These are phyloP conservation scores for Vitis cinerea DNA, from an alignment of 164 flowering plant genomes.

Conservation along the genomic window DNA sequence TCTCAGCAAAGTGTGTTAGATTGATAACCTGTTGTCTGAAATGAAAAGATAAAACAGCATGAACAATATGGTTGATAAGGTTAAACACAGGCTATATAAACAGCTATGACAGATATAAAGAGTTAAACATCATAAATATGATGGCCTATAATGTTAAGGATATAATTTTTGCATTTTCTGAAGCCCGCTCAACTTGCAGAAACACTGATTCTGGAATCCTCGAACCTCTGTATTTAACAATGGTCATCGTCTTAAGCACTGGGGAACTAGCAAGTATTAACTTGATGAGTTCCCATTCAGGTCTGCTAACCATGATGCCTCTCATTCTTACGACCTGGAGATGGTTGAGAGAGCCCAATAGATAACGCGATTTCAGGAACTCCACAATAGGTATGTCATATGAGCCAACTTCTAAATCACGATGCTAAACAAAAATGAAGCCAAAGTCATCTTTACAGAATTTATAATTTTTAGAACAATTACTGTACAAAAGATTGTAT, in stretches of 20 bases:
- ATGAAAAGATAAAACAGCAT: too few species aligned
- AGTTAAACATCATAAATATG: too few species aligned
- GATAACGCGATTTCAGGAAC: background rate
- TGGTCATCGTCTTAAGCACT: slow-evolving; percentile 8
- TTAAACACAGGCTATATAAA: too few species aligned
- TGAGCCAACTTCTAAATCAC: too few species aligned
- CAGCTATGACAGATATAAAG: too few species aligned
- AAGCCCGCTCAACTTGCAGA: slow-evolving; percentile 7
- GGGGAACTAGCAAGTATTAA: slow-evolving; percentile 13
- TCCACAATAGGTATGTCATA: slow-evolving; percentile 1
- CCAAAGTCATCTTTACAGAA: too few species aligned
- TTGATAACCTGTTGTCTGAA: too few species aligned
- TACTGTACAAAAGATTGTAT: too few species aligned
- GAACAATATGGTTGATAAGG: too few species aligned
- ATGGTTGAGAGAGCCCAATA: background rate
- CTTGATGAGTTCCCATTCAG: slow-evolving; percentile 7
- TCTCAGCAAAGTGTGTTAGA: too few species aligned
- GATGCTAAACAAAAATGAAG: too few species aligned
- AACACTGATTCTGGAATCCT: slow-evolving; percentile 5
- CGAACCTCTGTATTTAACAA: slow-evolving; percentile 3
- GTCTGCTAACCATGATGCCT: background rate
- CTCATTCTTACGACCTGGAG: slow-evolving; percentile 6
- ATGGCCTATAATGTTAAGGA: slow-evolving; percentile 6
- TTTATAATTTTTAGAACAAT: too few species aligned
- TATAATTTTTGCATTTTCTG: slow-evolving; percentile 3